Evolutionary conservation across 2,329 filamentous ascomycete species (phyloP).

Genomic region (Didymella exigua): DNA sequence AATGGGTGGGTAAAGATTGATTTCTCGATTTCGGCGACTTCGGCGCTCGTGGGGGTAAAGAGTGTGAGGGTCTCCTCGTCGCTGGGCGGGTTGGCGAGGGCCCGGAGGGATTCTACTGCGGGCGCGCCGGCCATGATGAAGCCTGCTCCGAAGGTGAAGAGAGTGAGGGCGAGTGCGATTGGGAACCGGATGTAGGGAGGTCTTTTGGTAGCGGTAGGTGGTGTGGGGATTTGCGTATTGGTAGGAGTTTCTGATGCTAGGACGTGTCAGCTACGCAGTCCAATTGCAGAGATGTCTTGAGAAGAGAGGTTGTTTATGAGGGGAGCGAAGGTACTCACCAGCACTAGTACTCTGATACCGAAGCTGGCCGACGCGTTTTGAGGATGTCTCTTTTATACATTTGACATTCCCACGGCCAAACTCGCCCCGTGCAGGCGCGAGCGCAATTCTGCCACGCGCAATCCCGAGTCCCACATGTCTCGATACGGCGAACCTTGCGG

Average conservation of each 20-base stretch:
- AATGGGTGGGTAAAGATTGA: conserved; percentile 78
- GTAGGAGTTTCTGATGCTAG: conserved; percentile 20
- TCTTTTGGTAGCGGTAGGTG: conserved; percentile 18
- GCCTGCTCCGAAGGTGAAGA: conserved; percentile 59
- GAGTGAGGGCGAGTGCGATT: conserved; percentile 53
- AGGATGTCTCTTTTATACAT: conserved; percentile 8
- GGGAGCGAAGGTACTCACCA: conserved; percentile 20
- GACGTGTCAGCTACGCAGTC: conserved; percentile 4
- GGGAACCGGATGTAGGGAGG: conserved; percentile 48
- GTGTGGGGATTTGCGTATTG: conserved; percentile 17
- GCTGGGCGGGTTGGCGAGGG: conserved; percentile 61
- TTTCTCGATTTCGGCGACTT: conserved; percentile 66
- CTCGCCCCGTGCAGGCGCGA: conserved; percentile 26
- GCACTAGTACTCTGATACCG: conserved; percentile 24
- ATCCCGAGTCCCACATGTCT: conserved; percentile 34
- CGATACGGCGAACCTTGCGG: conserved; percentile 36
- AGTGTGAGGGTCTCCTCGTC: conserved; percentile 75
- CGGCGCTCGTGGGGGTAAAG: conserved; percentile 63
- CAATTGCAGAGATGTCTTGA: background rate
- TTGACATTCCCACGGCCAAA: conserved; percentile 24
- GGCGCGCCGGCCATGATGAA: conserved; percentile 64
- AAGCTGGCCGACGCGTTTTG: conserved; percentile 10
- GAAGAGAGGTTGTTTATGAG: background rate
- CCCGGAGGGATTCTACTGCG: conserved; percentile 56
- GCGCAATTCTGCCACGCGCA: conserved; percentile 11